Evolutionary conservation across 202 grass and related monocot genomes (phyloP).

Genomic region (Panicum virgatum): DNA sequence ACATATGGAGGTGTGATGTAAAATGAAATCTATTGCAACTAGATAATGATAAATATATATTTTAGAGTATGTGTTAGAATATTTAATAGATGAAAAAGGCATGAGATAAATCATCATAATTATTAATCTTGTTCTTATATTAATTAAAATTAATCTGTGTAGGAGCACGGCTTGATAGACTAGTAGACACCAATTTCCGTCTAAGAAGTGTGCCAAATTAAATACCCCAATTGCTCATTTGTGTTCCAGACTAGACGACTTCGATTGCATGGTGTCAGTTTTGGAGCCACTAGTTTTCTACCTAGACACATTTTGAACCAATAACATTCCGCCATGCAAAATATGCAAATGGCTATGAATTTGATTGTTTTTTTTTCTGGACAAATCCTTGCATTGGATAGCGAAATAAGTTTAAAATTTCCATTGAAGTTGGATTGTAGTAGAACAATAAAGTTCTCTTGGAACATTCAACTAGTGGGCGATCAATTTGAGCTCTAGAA

Average conservation of each 20-base stretch:
- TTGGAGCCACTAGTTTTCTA: neutral
- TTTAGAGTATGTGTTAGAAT: no score
- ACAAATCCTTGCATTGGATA: neutral
- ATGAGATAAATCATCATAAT: no score
- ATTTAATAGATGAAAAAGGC: no score
- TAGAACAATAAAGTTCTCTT: neutral
- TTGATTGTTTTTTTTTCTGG: neutral
- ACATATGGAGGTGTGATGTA: no score
- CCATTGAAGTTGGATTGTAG: neutral
- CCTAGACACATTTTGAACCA: neutral
- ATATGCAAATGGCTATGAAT: neutral
- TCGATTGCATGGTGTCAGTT: neutral
- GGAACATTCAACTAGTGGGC: neutral
- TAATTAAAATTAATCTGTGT: no score
- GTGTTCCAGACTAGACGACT: neutral
- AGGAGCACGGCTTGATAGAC: no score
- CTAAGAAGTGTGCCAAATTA: neutral
- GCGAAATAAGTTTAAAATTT: neutral
- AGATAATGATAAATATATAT: no score
- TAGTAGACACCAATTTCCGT: neutral
- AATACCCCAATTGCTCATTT: neutral
- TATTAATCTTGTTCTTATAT: no score
- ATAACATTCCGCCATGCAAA: neutral
- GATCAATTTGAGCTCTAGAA: neutral
- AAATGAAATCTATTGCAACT: no score